These are phyloP conservation scores for Vinca minor DNA, from an alignment of 257 asterid species.

Conservation along the genomic window DNA sequence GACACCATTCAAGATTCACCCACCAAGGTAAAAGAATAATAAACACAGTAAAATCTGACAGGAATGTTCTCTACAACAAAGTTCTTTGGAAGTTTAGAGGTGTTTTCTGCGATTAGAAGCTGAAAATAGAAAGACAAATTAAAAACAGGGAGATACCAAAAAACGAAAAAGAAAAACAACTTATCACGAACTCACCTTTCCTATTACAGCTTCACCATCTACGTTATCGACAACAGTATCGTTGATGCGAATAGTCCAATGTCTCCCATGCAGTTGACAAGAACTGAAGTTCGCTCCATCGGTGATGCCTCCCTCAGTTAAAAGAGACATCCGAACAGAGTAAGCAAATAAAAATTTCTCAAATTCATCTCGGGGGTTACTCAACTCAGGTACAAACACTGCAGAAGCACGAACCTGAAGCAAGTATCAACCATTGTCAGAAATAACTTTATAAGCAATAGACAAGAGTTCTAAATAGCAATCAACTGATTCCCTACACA, in stretches of 20 bases:
- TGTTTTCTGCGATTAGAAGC: background rate
- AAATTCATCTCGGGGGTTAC: slow-evolving; percentile 48
- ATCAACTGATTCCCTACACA: no score
- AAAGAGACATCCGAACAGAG: slow-evolving; percentile 77
- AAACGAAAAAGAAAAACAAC: background rate
- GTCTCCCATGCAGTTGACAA: slow-evolving; percentile 83
- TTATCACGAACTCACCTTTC: slow-evolving; percentile 42
- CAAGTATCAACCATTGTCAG: slow-evolving; percentile 8
- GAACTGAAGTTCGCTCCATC: slow-evolving; percentile 51
- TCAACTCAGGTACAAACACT: slow-evolving; percentile 66
- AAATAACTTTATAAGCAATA: no score
- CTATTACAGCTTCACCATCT: slow-evolving; percentile 85
- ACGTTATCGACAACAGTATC: slow-evolving; percentile 42
- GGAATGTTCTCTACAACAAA: background rate
- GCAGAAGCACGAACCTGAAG: slow-evolving; percentile 91
- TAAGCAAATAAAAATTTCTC: slow-evolving; percentile 58
- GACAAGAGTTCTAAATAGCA: slow-evolving; percentile 3
- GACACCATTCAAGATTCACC: background rate
- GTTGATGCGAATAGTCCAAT: slow-evolving; percentile 59
- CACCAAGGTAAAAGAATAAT: background rate
- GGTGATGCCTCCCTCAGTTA: slow-evolving; percentile 61
- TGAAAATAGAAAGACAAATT: background rate
- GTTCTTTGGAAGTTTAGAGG: background rate
- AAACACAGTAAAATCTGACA: background rate
- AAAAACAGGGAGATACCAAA: background rate